Evolutionary conservation across 345 rosid species (phyloP), one percentile per base, ranked within the genome.

Genomic region (Trapa incisa): DNA sequence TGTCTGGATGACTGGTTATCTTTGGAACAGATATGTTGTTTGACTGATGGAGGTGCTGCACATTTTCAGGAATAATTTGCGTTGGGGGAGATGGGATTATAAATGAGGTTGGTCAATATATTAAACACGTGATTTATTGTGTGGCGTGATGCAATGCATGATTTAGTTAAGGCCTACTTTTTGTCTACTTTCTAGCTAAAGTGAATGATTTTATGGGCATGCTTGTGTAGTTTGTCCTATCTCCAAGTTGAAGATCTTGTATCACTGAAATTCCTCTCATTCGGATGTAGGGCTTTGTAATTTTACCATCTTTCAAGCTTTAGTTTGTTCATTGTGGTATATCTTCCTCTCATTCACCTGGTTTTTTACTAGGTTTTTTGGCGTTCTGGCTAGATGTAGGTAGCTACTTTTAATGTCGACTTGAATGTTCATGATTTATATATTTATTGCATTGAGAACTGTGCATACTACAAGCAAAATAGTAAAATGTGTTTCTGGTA

Each of bases 31-130:
- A 52, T 37, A 47, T 64, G 32, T 52, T 37, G 39, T 61, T 64
- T 37, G 22, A 35, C 71, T 68, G 47, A 67, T 72, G 60, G 10
- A 37, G 15, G 61, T 61, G 37, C 63, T 22, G 32, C 39, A 68
- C 72, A 74, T 79, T 64, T 70, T 38, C 83, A 94, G 99, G 99
- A 58, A 94, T 94, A 50, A 91, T 94, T 36, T 94, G 99, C 53
- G 88, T 94, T 64, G 99, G 99, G 48, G 99, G 99, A 69, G 99
- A 94, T 73, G 99, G 99, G 66, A 89, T 94, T 73, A 89, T 94
- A 75, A 94, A 91, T 65, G 96, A 94, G 99, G 97, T 91, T 36
- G 71, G 96, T 74, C 53, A 41, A 64, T 43, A 1, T 38, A 29
- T 71, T 42, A 6, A 22, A 48, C 17, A 32, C 7, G 45, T 69